These are phyloP conservation scores for Wickerhamomyces rabaulensis DNA, from an alignment of 805 yeast genomes.

Conservation along the genomic window DNA sequence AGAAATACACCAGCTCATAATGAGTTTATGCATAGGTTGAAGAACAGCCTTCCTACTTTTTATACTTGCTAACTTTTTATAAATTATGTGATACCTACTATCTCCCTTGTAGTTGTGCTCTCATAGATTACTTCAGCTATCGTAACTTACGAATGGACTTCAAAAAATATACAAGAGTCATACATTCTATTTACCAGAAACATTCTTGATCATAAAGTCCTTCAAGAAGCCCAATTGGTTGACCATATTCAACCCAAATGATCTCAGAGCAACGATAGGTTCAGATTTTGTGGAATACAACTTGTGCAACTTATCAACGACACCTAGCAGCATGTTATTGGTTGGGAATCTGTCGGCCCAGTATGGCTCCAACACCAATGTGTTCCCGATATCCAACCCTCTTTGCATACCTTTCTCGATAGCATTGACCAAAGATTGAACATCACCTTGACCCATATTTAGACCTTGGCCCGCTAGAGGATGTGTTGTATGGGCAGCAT, in stretches of 20 bases:
- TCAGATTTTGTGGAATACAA: slow-evolving; percentile 66
- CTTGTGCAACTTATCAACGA: slow-evolving; percentile 89
- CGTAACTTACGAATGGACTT: too few species aligned
- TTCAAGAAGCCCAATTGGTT: slow-evolving; percentile 64
- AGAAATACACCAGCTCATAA: neutral
- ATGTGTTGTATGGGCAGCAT: slow-evolving; percentile 96
- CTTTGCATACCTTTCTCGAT: slow-evolving; percentile 65
- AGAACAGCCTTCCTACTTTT: too few species aligned
- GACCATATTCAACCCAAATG: slow-evolving; percentile 68
- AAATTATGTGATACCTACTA: too few species aligned
- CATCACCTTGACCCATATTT: slow-evolving; percentile 96
- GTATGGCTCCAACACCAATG: slow-evolving; percentile 79
- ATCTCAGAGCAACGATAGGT: slow-evolving; percentile 72
- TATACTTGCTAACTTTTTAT: too few species aligned
- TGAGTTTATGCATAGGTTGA: too few species aligned
- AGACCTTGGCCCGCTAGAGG: slow-evolving; percentile 98
- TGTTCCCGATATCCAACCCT: slow-evolving; percentile 85
- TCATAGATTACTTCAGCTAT: too few species aligned
- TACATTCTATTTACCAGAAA: slow-evolving; percentile 32
- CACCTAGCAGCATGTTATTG: slow-evolving; percentile 78
- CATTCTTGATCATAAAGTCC: slow-evolving; percentile 57
- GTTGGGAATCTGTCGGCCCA: slow-evolving; percentile 76
- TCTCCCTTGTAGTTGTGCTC: too few species aligned
- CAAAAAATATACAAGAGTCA: neutral
- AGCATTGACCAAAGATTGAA: slow-evolving; percentile 60